Conservation (phyloP, 345 rosid species). For the Odontarrhena argentea region DNA sequence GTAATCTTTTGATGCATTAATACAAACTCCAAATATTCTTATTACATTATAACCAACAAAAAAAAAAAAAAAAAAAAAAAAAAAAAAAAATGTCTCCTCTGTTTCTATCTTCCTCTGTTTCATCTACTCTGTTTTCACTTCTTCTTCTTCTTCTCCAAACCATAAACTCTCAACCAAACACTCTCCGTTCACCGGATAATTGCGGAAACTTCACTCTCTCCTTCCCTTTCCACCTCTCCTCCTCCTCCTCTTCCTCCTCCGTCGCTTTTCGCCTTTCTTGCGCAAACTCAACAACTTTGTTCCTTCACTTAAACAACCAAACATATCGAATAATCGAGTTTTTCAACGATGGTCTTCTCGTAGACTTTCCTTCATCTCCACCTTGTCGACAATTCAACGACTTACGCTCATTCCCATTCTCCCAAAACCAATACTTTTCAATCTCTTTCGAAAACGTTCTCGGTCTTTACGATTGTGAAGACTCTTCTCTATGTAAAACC, state of each 20-base stretch:
- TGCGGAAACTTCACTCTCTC: slow-evolving; percentile 65
- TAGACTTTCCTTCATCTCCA: slow-evolving; percentile 65
- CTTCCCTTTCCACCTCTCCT: slow-evolving; percentile 65
- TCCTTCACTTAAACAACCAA: slow-evolving; percentile 51
- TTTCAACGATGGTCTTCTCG: slow-evolving; percentile 70
- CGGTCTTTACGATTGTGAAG: slow-evolving; percentile 82
- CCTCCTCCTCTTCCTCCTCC: slow-evolving; percentile 50
- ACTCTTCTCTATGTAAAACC: slow-evolving; percentile 74
- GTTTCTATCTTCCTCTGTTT: slow-evolving; percentile 44
- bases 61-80: too few relatives aligned
- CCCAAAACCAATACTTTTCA: slow-evolving; percentile 50
- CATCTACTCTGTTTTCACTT: slow-evolving; percentile 42
- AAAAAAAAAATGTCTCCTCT: slow-evolving; percentile 30
- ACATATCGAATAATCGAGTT: slow-evolving; percentile 60
- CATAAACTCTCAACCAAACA: slow-evolving; percentile 45
- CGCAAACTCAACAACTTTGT: slow-evolving; percentile 57
- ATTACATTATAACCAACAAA: background rate
- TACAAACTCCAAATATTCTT: slow-evolving; percentile 28
- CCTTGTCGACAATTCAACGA: slow-evolving; percentile 70
- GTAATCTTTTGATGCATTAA: slow-evolving; percentile 37
- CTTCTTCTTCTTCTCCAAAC: slow-evolving; percentile 41
- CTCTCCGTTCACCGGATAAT: slow-evolving; percentile 45
- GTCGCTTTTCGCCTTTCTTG: slow-evolving; percentile 61
- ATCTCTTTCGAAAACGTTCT: slow-evolving; percentile 70
- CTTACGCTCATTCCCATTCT: slow-evolving; percentile 57